A percentile compares a stretch with the other conserved stretches of the same genome.
Conservation (phyloP, 371 early-diverging fungal species). For the Funneliformis caledonium region DNA sequence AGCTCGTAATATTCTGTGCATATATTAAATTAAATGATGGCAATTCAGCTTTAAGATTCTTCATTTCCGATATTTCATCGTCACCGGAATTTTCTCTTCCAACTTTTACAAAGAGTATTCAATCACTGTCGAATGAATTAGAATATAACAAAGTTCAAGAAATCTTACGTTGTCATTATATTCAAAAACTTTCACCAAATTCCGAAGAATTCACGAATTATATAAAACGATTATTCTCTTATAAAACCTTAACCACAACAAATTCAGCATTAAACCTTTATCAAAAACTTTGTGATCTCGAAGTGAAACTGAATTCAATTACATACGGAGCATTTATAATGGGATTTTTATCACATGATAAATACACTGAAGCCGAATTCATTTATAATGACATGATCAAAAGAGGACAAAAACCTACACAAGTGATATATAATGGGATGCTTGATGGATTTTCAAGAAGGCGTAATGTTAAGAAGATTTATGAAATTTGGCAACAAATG, state of each 20-base stretch:
- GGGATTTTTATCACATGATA: slow-evolving; percentile 48
- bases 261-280: not conserved
- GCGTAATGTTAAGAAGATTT: slow-evolving; percentile 44
- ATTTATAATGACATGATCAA: slow-evolving; percentile 45
- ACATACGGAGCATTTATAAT: slow-evolving; percentile 45
- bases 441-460: slow-evolving; percentile 53
- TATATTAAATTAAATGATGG: not conserved
- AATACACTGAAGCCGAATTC: slow-evolving; percentile 45
- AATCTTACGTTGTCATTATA: not conserved
- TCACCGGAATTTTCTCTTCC: not conserved
- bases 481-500: slow-evolving; percentile 42
- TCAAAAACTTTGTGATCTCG: not conserved
- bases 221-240: no score
- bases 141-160: not conserved
- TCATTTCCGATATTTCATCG: not conserved
- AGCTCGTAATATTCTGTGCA: not conserved
- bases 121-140: not conserved
- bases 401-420: slow-evolving; percentile 32
- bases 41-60: not conserved
- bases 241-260: not conserved
- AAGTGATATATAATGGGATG: slow-evolving; percentile 48
- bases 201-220: not conserved
- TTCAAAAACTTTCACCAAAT: not conserved
- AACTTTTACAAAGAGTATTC: not conserved
- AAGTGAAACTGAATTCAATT: not conserved